Base-by-base conservation (phyloP, 2,329 filamentous ascomycete genomes). In the Diaporthe citri region DNA sequence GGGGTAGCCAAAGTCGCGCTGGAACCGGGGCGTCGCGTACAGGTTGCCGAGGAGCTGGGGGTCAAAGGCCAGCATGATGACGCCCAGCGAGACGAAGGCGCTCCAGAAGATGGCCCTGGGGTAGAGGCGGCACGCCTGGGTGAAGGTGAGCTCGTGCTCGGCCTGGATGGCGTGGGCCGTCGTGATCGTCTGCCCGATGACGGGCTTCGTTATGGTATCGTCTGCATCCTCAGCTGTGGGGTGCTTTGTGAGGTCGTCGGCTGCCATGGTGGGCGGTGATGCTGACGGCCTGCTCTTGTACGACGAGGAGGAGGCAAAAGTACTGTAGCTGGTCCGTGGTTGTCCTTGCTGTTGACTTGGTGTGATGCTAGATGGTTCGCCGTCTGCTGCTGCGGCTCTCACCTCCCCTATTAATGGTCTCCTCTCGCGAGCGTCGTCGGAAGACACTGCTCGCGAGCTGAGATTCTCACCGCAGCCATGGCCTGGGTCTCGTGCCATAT, bases 51-150 rank as follows among this genome's bases (percentile, higher is more conserved):
- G 86, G 13, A 93, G 86, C 80, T 93, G 91, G 0, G 90, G 89
- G 79, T 93, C 91, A 78, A 93, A 93, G 5, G 90, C 90, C 56
- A 88, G 81, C 89, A 91, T 91, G 77, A 92, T 88, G 51, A 92
- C 88, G 9, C 89, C 89, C 3, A 91, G 82, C 6, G 88, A 90
- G 77, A 92, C 90, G 78, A 90, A 91, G 56, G 87, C 84, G 10
- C 89, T 90, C 90, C 90, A 92, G 22, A 80, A 83, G 28, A 88
- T 85, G 10, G 87, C 86, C 36, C 83, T 82, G 20, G 87, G 87
- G 75, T 88, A 88, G 48, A 87, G 80, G 71, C 79, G 81, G 72
- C 84, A 78, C 0, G 86, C 86, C 48, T 87, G 78, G 70, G 79
- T 73, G 77, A 88, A 87, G 36, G 79, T 80, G 69, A 87, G 77